Base-by-base conservation (phyloP, 2,329 filamentous ascomycete genomes). In the Juglanconis juglandina region DNA sequence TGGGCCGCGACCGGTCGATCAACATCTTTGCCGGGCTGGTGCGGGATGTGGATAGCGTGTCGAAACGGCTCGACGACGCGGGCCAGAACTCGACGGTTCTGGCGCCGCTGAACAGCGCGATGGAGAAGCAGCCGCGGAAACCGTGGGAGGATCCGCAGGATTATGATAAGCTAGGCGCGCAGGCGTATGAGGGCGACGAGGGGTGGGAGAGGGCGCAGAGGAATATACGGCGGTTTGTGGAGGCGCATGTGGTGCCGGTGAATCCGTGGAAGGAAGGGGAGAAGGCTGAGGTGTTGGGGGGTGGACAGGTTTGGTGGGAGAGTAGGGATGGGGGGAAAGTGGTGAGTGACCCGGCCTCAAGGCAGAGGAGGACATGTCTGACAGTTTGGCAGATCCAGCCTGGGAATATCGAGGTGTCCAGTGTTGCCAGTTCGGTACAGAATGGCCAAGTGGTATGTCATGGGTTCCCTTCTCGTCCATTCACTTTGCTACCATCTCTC, bases 11-110 rank as follows among this genome's bases (percentile, higher is more conserved):
- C 58, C 87, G 90, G 67, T 84, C 81, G 63, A 90, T 96, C 71
- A 92, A 91, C 65, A 87, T 93, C 66, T 98, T 97, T 75, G 89
- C 91, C 35, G 87, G 87, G 47, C 86, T 96, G 69, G 88, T 89
- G 5, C 86, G 92, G 61, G 88, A 94, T 70, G 86, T 93, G 68
- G 83, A 87, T 51, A 76, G 81, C n/a, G 81, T 93, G 24, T 83
- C 86, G 9, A 76, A 78, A 30, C 89, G 90, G 1, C 83, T 98
- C 13, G 84, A 89, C 67, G 83, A 91, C 70, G 73, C 80, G 0
- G 70, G 77, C 1, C 75, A 82, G 60, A 93, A 94, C 71, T 90
- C 90, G 14, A 97, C 92, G 2, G 87, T 98, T 32, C 85, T 98
- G 3, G 94, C 93, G 5, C 95, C 95, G 0, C 78, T 90, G 57